Evolutionary conservation across 805 yeast genomes (phyloP).

Genomic region (Cyberlindnera americana): DNA sequence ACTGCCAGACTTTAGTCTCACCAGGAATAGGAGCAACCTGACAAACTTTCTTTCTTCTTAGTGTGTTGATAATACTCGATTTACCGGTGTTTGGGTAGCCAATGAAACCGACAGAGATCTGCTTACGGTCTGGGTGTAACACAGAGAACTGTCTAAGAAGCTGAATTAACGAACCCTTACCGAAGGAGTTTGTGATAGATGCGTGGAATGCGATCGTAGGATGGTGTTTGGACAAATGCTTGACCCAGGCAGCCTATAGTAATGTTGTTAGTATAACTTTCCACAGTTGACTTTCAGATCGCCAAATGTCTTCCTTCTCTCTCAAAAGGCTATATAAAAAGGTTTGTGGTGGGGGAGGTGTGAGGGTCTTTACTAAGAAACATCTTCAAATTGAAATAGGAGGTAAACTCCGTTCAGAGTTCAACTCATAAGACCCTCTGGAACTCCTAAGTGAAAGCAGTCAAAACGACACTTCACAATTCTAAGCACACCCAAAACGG

Average conservation of each 20-base stretch:
- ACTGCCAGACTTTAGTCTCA: slow-evolving; percentile 99
- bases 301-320: no score
- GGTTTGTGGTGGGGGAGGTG: slow-evolving; percentile 56
- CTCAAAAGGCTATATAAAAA: slow-evolving; percentile 18
- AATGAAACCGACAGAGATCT: slow-evolving; percentile 93
- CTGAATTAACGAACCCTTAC: slow-evolving; percentile 95
- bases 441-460: slow-evolving; percentile 22
- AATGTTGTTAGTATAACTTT: slow-evolving; percentile 21
- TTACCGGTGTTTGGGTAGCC: slow-evolving; percentile 99
- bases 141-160: slow-evolving; percentile 88
- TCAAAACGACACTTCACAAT: slow-evolving; percentile 32
- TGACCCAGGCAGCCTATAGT: slow-evolving; percentile 95
- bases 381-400: slow-evolving; percentile 23
- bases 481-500: slow-evolving; percentile 45
- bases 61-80: slow-evolving; percentile 90
- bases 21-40: slow-evolving; percentile 98
- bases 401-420: slow-evolving; percentile 30
- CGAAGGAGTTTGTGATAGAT: slow-evolving; percentile 93
- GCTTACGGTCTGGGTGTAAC: slow-evolving; percentile 88
- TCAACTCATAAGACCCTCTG: slow-evolving; percentile 73
- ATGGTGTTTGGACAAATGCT: slow-evolving; percentile 82
- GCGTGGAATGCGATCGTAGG: slow-evolving; percentile 99
- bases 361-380: slow-evolving; percentile 91
- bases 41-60: slow-evolving; percentile 93
- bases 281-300: no score